Percentiles rank a stretch among this genome's conserved stretches.
These are phyloP conservation scores for Euphorbia peplus DNA, from an alignment of 345 rosid species.

Conservation along the genomic window DNA sequence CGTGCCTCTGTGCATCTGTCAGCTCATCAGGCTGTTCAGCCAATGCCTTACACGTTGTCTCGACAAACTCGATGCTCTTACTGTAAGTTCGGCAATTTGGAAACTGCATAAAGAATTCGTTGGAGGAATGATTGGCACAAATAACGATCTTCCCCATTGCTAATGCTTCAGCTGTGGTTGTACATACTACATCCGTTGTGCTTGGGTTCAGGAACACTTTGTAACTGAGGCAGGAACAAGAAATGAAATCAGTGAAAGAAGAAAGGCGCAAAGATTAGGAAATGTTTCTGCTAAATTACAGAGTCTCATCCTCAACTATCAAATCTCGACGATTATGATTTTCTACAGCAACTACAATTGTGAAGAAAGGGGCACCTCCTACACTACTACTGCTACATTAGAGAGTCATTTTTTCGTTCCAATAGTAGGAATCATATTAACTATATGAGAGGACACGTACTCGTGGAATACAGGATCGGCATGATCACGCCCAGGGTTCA, in stretches of 20 bases:
- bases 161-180: constrained; percentile 94
- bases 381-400: not conserved
- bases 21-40: constrained; percentile 59
- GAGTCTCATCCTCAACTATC: not conserved
- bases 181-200: constrained; percentile 97
- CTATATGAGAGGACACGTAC: constrained; percentile 46
- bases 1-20: constrained; percentile 62
- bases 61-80: constrained; percentile 48
- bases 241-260: not conserved
- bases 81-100: constrained; percentile 67
- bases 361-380: too few species aligned
- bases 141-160: constrained; percentile 91
- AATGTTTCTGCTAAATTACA: not conserved
- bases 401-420: not conserved
- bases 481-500: constrained; percentile 83
- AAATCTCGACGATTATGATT: not conserved
- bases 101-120: constrained; percentile 60
- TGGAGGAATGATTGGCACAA: constrained; percentile 44
- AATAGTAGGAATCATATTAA: not conserved
- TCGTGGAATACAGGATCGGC: constrained; percentile 80
- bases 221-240: constrained; percentile 48
- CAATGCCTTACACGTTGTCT: constrained; percentile 55
- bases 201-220: constrained; percentile 96
- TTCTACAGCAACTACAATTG: not conserved
- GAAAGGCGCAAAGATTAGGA: not conserved